Conservation (phyloP, 495 filamentous ascomycete genomes). For the Trichoderma reesei region DNA sequence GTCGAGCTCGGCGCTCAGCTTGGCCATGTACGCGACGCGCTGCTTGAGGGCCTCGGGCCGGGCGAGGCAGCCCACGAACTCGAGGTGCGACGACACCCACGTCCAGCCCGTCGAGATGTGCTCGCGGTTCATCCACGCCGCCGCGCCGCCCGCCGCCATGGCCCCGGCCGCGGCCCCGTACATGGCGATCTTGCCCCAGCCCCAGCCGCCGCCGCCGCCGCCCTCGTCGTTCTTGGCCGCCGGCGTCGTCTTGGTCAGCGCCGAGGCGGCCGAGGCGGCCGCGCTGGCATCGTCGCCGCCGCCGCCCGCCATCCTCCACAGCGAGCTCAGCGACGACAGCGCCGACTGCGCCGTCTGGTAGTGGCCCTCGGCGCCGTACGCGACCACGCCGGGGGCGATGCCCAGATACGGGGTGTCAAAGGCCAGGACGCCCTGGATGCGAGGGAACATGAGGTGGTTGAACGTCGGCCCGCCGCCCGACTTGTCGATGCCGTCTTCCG, state of each 20-base stretch:
- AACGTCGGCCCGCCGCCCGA: slow-evolving; percentile 20
- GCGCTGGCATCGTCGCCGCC: slow-evolving; percentile 20
- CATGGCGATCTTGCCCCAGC: slow-evolving; percentile 78
- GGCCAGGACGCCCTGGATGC: slow-evolving; percentile 76
- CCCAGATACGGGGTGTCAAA: slow-evolving; percentile 95
- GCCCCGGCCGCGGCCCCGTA: slow-evolving; percentile 73
- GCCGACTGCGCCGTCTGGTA: slow-evolving; percentile 64
- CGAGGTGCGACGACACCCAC: slow-evolving; percentile 88
- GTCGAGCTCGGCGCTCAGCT: slow-evolving; percentile 42
- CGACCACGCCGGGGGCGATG: slow-evolving; percentile 78
- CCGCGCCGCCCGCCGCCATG: slow-evolving; percentile 77
- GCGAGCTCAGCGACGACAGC: slow-evolving; percentile 53
- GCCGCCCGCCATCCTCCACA: slow-evolving; percentile 49
- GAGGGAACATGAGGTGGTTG: slow-evolving; percentile 51
- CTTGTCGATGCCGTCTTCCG: slow-evolving; percentile 22
- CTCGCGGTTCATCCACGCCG: slow-evolving; percentile 75
- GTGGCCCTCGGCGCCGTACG: slow-evolving; percentile 79
- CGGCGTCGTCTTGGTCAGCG: slow-evolving; percentile 27
- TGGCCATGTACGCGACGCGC: slow-evolving; percentile 49
- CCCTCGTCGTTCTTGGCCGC: slow-evolving; percentile 26
- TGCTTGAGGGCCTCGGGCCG: slow-evolving; percentile 64
- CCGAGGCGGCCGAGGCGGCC: slow-evolving; percentile 16
- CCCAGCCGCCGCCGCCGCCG: slow-evolving; percentile 45
- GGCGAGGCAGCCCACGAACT: slow-evolving; percentile 83
- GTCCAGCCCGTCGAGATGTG: slow-evolving; percentile 58